These are phyloP conservation scores for Colletotrichum zoysiae DNA, from an alignment of 2,329 filamentous ascomycete species.

Conservation along the genomic window DNA sequence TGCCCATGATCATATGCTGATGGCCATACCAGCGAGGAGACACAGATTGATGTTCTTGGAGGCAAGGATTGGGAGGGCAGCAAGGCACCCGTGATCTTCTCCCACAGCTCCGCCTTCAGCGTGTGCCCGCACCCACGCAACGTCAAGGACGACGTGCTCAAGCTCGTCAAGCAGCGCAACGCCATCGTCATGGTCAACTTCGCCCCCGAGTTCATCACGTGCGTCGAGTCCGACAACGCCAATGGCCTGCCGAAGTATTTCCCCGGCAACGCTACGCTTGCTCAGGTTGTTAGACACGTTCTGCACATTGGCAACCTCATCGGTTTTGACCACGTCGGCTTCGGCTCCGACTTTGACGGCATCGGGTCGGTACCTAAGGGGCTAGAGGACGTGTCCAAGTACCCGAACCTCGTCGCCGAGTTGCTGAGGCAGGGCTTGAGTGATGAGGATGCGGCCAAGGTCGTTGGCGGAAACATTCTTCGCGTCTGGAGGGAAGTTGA, in stretches of 20 bases:
- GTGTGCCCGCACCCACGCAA: slow-evolving; percentile 92
- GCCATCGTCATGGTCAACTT: slow-evolving; percentile 95
- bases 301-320: slow-evolving; percentile 84
- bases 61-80: slow-evolving; percentile 77
- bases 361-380: slow-evolving; percentile 76
- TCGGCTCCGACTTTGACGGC: slow-evolving; percentile 92
- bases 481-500: slow-evolving; percentile 89
- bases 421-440: slow-evolving; percentile 80
- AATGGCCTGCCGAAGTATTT: slow-evolving; percentile 77
- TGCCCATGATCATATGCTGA: slow-evolving; percentile 16
- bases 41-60: slow-evolving; percentile 85
- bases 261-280: slow-evolving; percentile 77
- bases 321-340: slow-evolving; percentile 87
- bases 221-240: slow-evolving; percentile 68
- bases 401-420: slow-evolving; percentile 81
- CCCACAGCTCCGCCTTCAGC: slow-evolving; percentile 84
- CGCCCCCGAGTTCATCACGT: slow-evolving; percentile 84
- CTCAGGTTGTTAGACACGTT: slow-evolving; percentile 84
- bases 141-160: slow-evolving; percentile 85
- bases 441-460: slow-evolving; percentile 78
- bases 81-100: slow-evolving; percentile 87
- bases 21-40: slow-evolving; percentile 71
- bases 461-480: slow-evolving; percentile 84
- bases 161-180: slow-evolving; percentile 78
- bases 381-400: slow-evolving; percentile 87